phyloP scores from a whole-genome alignment of 2,329 filamentous ascomycete genomes.

The Colletotrichum graminicola region DNA sequence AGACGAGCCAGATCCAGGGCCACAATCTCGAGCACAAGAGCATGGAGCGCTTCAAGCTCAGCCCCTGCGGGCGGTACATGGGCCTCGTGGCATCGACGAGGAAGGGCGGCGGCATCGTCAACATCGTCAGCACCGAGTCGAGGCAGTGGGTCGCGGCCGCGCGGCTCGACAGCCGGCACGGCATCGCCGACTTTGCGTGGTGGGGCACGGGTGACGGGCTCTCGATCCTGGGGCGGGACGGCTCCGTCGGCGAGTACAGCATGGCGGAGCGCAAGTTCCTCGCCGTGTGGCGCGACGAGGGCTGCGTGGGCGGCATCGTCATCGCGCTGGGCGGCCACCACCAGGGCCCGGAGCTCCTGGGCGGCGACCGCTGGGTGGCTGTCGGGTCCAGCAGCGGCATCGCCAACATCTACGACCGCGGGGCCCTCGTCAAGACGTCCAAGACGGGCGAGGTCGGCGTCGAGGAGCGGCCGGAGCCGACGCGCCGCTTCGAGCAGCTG shows the following conservation, averaged over 20 bases:
- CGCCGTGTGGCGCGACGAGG: slow-evolving; percentile 90
- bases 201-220: slow-evolving; percentile 88
- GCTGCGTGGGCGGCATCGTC: slow-evolving; percentile 86
- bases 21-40: slow-evolving; percentile 85
- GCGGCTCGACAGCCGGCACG: slow-evolving; percentile 83
- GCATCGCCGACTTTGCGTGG: slow-evolving; percentile 93
- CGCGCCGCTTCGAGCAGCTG: slow-evolving; percentile 83
- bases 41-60: slow-evolving; percentile 92
- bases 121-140: slow-evolving; percentile 82
- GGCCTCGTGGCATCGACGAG: slow-evolving; percentile 82
- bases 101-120: slow-evolving; percentile 90
- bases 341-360: slow-evolving; percentile 71
- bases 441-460: slow-evolving; percentile 61
- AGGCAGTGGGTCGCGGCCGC: slow-evolving; percentile 90
- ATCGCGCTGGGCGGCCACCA: slow-evolving; percentile 80
- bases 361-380: slow-evolving; percentile 89
- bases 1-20: slow-evolving; percentile 80
- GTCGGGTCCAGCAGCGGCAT: slow-evolving; percentile 89
- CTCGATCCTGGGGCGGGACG: slow-evolving; percentile 85
- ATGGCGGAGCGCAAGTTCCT: slow-evolving; percentile 76
- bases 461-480: slow-evolving; percentile 77
- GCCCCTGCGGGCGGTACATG: slow-evolving; percentile 88
- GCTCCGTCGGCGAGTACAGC: slow-evolving; percentile 91
- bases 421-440: slow-evolving; percentile 63
- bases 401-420: slow-evolving; percentile 92